Base-by-base conservation (phyloP, 768 basidiomycete species). In the Hypsizygus marmoreus region DNA sequence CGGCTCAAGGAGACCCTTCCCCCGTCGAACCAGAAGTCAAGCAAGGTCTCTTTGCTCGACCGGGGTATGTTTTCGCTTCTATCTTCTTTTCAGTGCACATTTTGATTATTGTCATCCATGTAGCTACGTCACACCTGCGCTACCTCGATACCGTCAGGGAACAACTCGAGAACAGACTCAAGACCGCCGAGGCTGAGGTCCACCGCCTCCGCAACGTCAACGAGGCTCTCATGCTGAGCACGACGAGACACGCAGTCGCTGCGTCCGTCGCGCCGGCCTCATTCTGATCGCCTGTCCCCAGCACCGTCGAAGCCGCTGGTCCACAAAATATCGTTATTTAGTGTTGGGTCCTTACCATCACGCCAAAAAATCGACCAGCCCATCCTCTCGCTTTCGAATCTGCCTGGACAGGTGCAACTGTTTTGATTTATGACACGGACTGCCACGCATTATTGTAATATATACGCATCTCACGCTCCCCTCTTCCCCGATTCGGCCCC, bases 1-100 rank as follows among this genome's bases (percentile, higher is more conserved):
- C 81, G 87, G 47, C 84, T 95, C 72, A 92, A 91, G 80, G 88
- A 91, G 59, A 86, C 85, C 45, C 84, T 95, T 57, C 93, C 93
- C 22, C 76, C 85, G 49, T 88, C 86, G 36, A 93, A 91, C 74
- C 91, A 94, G 77, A 91, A 93, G 76, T 84, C 89, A 8, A 91
- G 87, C 79, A 95, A 95, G 72, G 88, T 92, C 42, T 89, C 85
- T 51, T 74, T 95, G 45, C 79, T 95, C 56, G 93, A 95, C 60
- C 83, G 92, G 61, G 84, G 86, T 85, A 59, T 39, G 81, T 71
- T 3, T 40, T 38, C 31, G 25, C 31, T 16, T 42, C 12, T 14
- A 37, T 23, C 35, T 38, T 32, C 20, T 51, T 31, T 13, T 25
- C 50, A 11, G 33, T 43, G 23, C 31, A 17, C 17, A 49, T 54